Evolutionary conservation across 2,329 filamentous ascomycete genomes (phyloP), one percentile per base, ranked within the genome.

Genomic region (Sporothrix brunneoviolacea): DNA sequence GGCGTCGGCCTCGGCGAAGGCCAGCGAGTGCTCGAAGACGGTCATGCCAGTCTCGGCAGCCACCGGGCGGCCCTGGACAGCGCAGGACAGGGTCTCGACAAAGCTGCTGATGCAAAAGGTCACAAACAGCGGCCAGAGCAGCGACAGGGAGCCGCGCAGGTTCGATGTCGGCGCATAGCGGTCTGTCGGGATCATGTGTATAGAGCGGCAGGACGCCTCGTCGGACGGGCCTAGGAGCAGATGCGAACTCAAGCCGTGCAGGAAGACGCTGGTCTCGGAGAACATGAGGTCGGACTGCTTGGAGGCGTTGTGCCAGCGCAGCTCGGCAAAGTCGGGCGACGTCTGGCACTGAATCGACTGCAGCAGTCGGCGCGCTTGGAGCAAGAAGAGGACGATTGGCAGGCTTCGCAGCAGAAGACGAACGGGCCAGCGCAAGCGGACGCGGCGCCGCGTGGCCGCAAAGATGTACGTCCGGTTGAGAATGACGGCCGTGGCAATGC

Each of bases 391-490:
- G 5, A 84, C 35, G 37, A 95, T 83, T 0, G 90, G 88, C 3
- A 83, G 63, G 28, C 84, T 70, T 46, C 91, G 86, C 13, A 95
- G 66, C 8, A 82, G 65, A 4, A 94, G 67, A 38, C 89, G 82
- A 46, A 84, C 71, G 32, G 82, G 77, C 82, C 88, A 91, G 50
- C 78, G 77, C 3, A 97, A 74, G 9, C 79, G 77, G n/a, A 96
- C 73, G 48, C 87, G 82, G 48, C 91, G 80, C 55, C 93, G 78
- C 13, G 89, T 91, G 0, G 91, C 91, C 37, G 90, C 91, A 67
- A 95, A 97, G 59, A 97, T 93, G 52, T 91, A 84, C 7, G 93
- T 94, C 51, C 93, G 82, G 64, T 97, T 97, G 21, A 97, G 74
- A 52, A 96, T 71, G 52, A 97, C 80, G 19, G 89, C 89, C 75